Conservation (phyloP, 2,329 filamentous ascomycete species). For the Cordyceps tenuipes region DNA sequence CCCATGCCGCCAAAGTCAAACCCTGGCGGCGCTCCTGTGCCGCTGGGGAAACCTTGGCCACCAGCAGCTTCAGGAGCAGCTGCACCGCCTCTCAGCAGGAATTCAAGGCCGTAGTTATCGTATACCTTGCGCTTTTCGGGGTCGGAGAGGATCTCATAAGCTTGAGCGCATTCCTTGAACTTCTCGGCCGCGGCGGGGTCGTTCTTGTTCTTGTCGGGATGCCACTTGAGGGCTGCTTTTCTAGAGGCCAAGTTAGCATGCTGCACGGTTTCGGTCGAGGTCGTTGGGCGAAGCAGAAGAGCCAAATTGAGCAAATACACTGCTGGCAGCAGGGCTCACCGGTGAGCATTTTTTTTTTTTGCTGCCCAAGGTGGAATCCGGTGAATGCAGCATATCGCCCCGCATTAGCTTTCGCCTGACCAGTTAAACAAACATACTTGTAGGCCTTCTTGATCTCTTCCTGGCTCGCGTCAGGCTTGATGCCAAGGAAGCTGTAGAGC, state of each 20-base stretch:
- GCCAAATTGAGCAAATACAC: background rate
- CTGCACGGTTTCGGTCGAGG: background rate
- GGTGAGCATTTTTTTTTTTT: background rate
- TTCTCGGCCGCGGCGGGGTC: constrained; percentile 78
- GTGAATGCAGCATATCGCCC: constrained; percentile 3
- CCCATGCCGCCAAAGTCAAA: constrained; percentile 45
- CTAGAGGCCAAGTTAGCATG: constrained; percentile 33
- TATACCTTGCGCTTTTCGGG: constrained; percentile 95
- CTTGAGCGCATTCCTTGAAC: constrained; percentile 97
- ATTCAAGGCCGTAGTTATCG: constrained; percentile 90
- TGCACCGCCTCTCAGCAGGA: constrained; percentile 72
- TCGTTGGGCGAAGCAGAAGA: background rate
- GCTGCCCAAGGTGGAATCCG: background rate
- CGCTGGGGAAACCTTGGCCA: constrained; percentile 49
- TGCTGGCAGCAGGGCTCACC: background rate
- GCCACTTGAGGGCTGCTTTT: constrained; percentile 83
- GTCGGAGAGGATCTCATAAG: constrained; percentile 95
- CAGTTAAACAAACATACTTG: constrained; percentile 51
- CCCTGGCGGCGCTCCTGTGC: constrained; percentile 48
- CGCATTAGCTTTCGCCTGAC: constrained; percentile 5
- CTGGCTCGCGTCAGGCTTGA: constrained; percentile 73
- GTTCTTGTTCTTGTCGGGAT: constrained; percentile 97
- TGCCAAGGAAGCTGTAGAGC: constrained; percentile 77
- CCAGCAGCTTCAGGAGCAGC: constrained; percentile 54
- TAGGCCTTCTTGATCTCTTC: constrained; percentile 98